Base-by-base conservation (phyloP, 192 early-diverging fungal genomes). In the Coemansia sp. region DNA sequence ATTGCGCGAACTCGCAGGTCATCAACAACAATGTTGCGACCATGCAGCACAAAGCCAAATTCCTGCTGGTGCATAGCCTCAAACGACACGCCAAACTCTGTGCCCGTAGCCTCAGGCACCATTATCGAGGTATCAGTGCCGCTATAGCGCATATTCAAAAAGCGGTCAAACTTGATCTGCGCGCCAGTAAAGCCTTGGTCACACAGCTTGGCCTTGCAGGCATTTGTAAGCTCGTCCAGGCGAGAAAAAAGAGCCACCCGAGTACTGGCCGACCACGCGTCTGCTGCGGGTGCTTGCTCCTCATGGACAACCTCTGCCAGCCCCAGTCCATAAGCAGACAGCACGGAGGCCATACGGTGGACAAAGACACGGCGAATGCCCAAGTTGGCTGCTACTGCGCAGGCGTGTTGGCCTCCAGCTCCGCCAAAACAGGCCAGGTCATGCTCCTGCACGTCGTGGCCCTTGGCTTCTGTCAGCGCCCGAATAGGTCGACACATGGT, bases 401-500 rank as follows among this genome's bases (percentile, higher is more conserved):
- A 97, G 1, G 95, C 95, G 70, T 98, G 96, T 60, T 98, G 96
- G 14, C 92, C 94, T 55, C 94, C 94, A 33, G 94, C 94, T 15
- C 95, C 95, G 36, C 95, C 95, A 85, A 98, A 98, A 39, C 90
- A 93, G 1, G 94, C 89, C 19, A 98, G 65, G 22, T 87, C 83
- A 64, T 98, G 95, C 39, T 87, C 84, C 12, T 85, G 80, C 1
- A 92, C 85, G 65, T 96, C 90, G 61, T 94, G 87, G 14, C 97
- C 97, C 67, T 90, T 91, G 7, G 91, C 93, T 58, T 97, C 93
- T 2, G 95, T 97, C 55, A 98, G 74, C 9, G 90, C 87, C 15
- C 95, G 84, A 54, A 98, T 97, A 1, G 94, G 95, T 36, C 95
- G 81, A 73, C 93, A 93, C 97, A 98, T 98, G 1, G 88, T 82